These are phyloP conservation scores for Chrysoporthe puriensis DNA, from an alignment of 2,329 filamentous ascomycete species.

Conservation along the genomic window DNA sequence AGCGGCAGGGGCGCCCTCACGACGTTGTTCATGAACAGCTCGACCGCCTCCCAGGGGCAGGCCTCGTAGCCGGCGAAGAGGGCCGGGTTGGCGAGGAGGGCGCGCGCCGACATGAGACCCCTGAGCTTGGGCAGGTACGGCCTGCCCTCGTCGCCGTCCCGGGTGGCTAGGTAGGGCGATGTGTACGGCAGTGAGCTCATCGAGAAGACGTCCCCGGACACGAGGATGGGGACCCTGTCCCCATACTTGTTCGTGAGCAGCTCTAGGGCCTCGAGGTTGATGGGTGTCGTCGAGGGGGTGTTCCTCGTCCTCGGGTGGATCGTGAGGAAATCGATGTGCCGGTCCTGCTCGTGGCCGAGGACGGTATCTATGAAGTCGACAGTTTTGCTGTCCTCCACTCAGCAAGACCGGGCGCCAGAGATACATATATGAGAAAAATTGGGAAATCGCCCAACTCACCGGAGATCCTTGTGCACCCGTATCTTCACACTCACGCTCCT, in stretches of 20 bases:
- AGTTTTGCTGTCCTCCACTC: slow-evolving; percentile 45
- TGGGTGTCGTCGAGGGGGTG: slow-evolving; percentile 64
- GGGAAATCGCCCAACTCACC: slow-evolving; percentile 39
- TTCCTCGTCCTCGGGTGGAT: slow-evolving; percentile 68
- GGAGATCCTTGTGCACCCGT: slow-evolving; percentile 66
- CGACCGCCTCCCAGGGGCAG: slow-evolving; percentile 66
- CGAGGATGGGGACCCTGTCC: slow-evolving; percentile 62
- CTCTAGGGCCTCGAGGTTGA: slow-evolving; percentile 63
- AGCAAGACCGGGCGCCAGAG: neutral
- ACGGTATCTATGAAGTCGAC: slow-evolving; percentile 67
- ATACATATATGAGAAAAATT: neutral
- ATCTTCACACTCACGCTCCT: slow-evolving; percentile 73
- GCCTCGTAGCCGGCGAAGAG: slow-evolving; percentile 61
- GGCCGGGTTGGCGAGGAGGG: slow-evolving; percentile 68
- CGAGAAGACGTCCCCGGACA: slow-evolving; percentile 72
- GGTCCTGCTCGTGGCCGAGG: slow-evolving; percentile 53
- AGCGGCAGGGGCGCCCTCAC: slow-evolving; percentile 62
- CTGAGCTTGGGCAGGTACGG: slow-evolving; percentile 51
- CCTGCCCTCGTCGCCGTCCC: slow-evolving; percentile 32
- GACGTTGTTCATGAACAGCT: slow-evolving; percentile 63
- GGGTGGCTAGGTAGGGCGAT: slow-evolving; percentile 37
- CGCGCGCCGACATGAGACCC: slow-evolving; percentile 72
- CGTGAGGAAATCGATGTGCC: slow-evolving; percentile 69
- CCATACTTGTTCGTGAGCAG: slow-evolving; percentile 57
- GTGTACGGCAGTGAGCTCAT: slow-evolving; percentile 53